These are phyloP conservation scores for Diophrys sp. DNA, from an alignment of 73 alveolate genomes.

Conservation along the genomic window DNA sequence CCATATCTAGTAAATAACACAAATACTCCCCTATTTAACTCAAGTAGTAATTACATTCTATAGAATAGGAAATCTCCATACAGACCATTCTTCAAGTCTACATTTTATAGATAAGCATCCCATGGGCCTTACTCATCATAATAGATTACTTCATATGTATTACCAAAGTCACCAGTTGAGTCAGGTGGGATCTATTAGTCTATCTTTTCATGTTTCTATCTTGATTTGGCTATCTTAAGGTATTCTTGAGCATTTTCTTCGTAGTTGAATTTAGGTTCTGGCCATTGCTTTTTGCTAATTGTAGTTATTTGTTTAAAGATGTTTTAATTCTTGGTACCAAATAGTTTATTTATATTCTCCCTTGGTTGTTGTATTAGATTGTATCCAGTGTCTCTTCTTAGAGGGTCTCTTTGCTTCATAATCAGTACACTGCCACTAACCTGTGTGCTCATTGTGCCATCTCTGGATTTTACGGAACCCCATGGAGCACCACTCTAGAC, in stretches of 20 bases:
- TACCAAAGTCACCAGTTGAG: conserved; percentile 42
- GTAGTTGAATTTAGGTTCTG: conserved; percentile 9
- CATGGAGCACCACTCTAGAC: conserved; percentile 38
- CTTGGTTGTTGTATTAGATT: too few species aligned
- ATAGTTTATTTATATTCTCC: conserved; percentile 17
- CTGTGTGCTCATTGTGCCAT: conserved; percentile 33
- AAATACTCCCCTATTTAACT: conserved; percentile 86
- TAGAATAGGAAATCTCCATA: conserved; percentile 95
- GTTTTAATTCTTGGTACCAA: conserved; percentile 14
- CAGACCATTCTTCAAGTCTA: conserved; percentile 89
- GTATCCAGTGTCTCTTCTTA: neutral
- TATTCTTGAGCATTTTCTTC: conserved; percentile 76
- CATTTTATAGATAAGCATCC: conserved; percentile 93
- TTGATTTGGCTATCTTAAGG: conserved; percentile 37
- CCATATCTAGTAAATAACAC: conserved; percentile 97
- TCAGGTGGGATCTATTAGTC: conserved; percentile 47
- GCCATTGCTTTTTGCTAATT: conserved; percentile 34
- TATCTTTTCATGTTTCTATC: conserved; percentile 35
- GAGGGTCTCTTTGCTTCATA: neutral
- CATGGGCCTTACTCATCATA: conserved; percentile 60
- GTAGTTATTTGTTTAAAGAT: conserved; percentile 15
- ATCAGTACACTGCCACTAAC: conserved; percentile 29
- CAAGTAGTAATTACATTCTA: conserved; percentile 91
- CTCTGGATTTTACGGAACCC: conserved; percentile 31
- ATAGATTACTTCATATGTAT: conserved; percentile 36